phyloP scores from a whole-genome alignment of 768 basidiomycete species.

The Pleurotus giganteus region DNA sequence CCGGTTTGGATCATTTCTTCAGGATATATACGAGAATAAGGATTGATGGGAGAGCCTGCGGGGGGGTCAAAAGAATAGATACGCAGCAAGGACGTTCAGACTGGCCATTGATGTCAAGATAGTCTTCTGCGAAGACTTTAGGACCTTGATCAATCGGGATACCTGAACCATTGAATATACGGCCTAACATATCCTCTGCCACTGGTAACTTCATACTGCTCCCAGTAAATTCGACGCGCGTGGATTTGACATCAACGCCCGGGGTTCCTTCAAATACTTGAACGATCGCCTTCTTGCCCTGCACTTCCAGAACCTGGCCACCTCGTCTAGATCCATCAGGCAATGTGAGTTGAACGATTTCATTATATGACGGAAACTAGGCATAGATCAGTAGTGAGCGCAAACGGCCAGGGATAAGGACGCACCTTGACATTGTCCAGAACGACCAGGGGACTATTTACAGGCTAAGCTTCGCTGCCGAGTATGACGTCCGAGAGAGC shows the following conservation, averaged over 20 bases:
- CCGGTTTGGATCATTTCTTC: constrained; percentile 99
- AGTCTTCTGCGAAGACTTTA: constrained; percentile 99
- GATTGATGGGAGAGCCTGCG: constrained; percentile 95
- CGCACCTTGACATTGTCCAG: constrained; percentile 97
- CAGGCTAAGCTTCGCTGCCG: constrained; percentile 5
- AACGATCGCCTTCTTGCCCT: constrained; percentile 98
- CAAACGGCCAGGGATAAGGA: constrained; percentile 9
- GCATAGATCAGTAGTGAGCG: constrained; percentile 7
- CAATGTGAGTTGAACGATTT: constrained; percentile 93
- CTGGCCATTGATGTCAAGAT: constrained; percentile 97
- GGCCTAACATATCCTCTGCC: constrained; percentile 97
- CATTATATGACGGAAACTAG: constrained; percentile 97
- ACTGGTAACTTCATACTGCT: constrained; percentile 99
- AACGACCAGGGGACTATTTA: constrained; percentile 83
- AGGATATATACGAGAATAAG: constrained; percentile 97
- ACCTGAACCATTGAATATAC: constrained; percentile 98
- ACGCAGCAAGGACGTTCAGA: constrained; percentile 13
- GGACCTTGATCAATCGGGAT: constrained; percentile 98
- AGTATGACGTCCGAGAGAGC: constrained; percentile 11
- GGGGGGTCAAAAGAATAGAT: neutral
- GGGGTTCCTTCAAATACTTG: constrained; percentile 99
- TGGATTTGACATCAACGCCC: constrained; percentile 95
- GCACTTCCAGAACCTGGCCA: constrained; percentile 96
- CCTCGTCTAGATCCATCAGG: constrained; percentile 95
- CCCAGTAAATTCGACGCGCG: constrained; percentile 97